Base-by-base conservation (phyloP, 257 asterid species). In the Scutellaria barbata region DNA sequence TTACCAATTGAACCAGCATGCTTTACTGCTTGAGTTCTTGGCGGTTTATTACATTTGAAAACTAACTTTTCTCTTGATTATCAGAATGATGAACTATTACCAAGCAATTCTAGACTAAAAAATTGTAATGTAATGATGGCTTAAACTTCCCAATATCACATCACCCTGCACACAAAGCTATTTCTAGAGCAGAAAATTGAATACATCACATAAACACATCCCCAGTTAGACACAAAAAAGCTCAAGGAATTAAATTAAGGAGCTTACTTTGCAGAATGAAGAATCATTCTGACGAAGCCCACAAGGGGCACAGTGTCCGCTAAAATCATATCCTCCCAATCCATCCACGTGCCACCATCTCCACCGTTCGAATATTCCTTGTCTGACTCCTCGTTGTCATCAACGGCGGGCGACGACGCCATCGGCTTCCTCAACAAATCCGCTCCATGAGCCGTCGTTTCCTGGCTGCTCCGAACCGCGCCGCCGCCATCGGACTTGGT, bases 281-380 rank as follows among this genome's bases (percentile, higher is more conserved):
- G 97, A 85, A 92, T 77, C 97, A 88, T 87, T 73, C 96, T 79
- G 40, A 85, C 96, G 60, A 88, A 87, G 0, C 93, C 92, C 53
- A 95, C 98, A 41, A 92, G 92, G 7, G 99, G 99, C 39, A 86
- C 95, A 13, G 99, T 95, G 42, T 88, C 96, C 87, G 85, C 94
- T 82, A 95, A 87, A 84, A 95, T 95, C 86, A 78, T 88, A 75
- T 95, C 96, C 79, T 95, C 99, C 97, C 97, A 92, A 75, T 95
- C 97, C 41, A 95, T 85, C 97, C 90, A 84, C 66, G 80, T 73
- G 45, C 76, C 87, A 63, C 74, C 88, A 58, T 74, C 87, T 68
- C 84, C 88, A 10, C 79, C 80, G 13, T 74, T 73, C 60, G 73
- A 71, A 2, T 74, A 76, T 22, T 46, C 88, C 55, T 46, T 64